These are phyloP conservation scores for Plantago rigida DNA, from an alignment of 305 asterid genomes.

Conservation along the genomic window DNA sequence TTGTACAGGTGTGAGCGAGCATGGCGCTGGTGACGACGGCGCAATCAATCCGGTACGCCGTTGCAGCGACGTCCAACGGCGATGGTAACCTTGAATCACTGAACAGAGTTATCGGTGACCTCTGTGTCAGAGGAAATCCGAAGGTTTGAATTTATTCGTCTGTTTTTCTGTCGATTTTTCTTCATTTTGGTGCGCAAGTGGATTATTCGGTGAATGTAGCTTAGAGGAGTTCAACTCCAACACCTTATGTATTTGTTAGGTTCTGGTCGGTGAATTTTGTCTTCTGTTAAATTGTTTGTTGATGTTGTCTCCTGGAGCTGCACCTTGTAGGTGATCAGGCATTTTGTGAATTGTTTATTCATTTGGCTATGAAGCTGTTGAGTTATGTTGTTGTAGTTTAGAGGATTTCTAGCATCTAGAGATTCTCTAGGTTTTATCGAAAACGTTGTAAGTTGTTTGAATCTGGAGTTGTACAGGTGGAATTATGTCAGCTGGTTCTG, in stretches of 20 bases:
- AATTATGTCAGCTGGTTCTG: background rate
- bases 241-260: no score
- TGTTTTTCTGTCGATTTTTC: background rate
- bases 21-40: conserved; percentile 50
- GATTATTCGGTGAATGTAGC: background rate
- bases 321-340: no score
- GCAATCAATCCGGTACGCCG: conserved; percentile 56
- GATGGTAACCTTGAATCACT: conserved; percentile 61
- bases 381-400: background rate
- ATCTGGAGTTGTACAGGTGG: background rate
- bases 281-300: no score
- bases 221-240: background rate
- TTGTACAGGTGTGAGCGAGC: conserved; percentile 19
- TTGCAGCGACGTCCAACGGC: conserved; percentile 50
- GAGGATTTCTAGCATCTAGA: background rate
- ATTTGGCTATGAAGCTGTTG: no score
- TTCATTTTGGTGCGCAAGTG: background rate
- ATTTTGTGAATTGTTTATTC: no score
- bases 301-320: no score
- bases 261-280: no score
- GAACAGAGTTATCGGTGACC: conserved; percentile 54
- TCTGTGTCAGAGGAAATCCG: conserved; percentile 64
- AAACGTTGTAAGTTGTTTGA: background rate
- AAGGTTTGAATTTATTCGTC: conserved; percentile 36
- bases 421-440: background rate